Evolutionary conservation across 164 flowering plant species (phyloP).

Genomic region (Macadamia integrifolia): DNA sequence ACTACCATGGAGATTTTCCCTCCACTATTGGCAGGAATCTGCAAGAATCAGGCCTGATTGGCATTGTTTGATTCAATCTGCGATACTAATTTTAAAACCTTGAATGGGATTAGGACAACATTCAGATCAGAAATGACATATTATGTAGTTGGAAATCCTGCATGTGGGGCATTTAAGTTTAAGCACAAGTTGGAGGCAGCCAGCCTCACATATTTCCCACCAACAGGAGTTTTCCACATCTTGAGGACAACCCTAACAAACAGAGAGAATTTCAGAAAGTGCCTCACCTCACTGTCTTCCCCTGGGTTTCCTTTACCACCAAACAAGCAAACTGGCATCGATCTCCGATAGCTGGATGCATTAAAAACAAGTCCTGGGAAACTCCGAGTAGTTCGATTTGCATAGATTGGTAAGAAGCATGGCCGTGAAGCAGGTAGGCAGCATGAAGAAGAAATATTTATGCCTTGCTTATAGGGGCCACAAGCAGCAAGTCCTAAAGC

Average conservation of each 20-base stretch:
- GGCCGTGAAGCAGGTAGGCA: conserved; percentile 9
- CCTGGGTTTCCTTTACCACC: conserved; percentile 55
- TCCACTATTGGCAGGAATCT: too few species aligned
- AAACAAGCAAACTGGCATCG: conserved; percentile 32
- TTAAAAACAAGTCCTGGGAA: conserved; percentile 13
- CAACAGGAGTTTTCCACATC: too few species aligned
- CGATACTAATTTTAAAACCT: too few species aligned
- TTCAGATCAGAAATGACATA: too few species aligned
- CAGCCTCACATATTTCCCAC: neutral
- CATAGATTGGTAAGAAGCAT: conserved; percentile 5
- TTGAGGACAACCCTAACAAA: neutral
- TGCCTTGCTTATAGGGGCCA: conserved; percentile 12
- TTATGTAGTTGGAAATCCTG: too few species aligned
- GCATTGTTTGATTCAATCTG: too few species aligned
- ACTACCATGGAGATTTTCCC: too few species aligned
- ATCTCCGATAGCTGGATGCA: conserved; percentile 17
- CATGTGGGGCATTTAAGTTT: too few species aligned
- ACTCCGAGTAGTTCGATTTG: conserved; percentile 6
- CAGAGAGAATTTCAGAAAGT: conserved; percentile 1
- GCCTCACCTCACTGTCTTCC: conserved; percentile 35
- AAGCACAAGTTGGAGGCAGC: neutral
- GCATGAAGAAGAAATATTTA: neutral
- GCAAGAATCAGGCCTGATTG: too few species aligned
- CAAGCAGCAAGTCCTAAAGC: conserved; percentile 28
- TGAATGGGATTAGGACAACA: too few species aligned